A percentile compares a stretch with the other conserved stretches of the same genome.
These are phyloP conservation scores for Clonostachys rhizophaga DNA, from an alignment of 2,329 filamentous ascomycete species.

Conservation along the genomic window DNA sequence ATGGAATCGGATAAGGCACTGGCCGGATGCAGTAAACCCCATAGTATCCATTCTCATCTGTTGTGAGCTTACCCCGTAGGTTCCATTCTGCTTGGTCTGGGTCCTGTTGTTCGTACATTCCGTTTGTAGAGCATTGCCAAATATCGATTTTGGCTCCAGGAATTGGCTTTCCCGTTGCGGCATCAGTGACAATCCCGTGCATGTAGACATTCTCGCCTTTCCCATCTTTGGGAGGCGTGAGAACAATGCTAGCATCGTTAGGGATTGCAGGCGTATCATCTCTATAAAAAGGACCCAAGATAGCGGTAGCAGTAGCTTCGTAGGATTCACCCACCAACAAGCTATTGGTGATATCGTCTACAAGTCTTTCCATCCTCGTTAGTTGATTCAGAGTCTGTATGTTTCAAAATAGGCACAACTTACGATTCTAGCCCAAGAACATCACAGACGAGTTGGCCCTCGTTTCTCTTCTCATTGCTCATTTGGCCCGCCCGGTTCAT, in stretches of 20 bases:
- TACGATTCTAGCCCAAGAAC: constrained; percentile 62
- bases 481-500: constrained; percentile 55
- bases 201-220: constrained; percentile 48
- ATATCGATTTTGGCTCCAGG: constrained; percentile 60
- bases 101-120: constrained; percentile 60
- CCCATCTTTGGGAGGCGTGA: constrained; percentile 29
- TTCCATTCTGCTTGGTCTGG: constrained; percentile 60
- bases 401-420: neutral
- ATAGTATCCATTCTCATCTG: constrained; percentile 58
- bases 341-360: constrained; percentile 64
- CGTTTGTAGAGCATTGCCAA: constrained; percentile 69
- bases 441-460: constrained; percentile 62
- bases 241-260: constrained; percentile 64
- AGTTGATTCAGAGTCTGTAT: neutral
- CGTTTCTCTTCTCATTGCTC: constrained; percentile 59
- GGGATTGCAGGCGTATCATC: constrained; percentile 60
- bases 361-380: constrained; percentile 32
- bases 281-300: constrained; percentile 76
- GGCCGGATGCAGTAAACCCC: constrained; percentile 50
- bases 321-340: constrained; percentile 28
- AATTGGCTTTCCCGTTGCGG: constrained; percentile 54
- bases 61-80: constrained; percentile 61
- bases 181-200: constrained; percentile 48
- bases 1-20: constrained; percentile 31
- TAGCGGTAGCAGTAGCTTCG: constrained; percentile 61